Conservation (phyloP, 169 alveolate genomes). For the Besnoitia besnoiti region DNA sequence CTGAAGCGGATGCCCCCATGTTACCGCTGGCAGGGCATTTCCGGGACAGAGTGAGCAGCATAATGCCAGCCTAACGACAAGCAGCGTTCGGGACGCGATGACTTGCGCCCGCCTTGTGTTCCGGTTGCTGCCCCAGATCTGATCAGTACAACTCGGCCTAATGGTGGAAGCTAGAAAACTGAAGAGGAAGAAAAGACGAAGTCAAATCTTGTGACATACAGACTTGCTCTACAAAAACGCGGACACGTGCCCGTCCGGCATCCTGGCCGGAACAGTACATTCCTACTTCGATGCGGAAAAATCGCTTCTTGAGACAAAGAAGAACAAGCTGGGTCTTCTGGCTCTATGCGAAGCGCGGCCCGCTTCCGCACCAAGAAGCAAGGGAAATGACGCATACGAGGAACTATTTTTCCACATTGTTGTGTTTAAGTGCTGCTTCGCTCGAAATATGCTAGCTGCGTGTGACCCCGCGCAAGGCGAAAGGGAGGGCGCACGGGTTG, state of each 20-base stretch:
- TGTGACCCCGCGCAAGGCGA: background rate
- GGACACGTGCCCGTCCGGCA: background rate
- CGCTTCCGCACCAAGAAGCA: background rate
- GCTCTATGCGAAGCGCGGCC: background rate
- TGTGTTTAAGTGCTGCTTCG: background rate
- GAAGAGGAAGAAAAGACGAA: background rate
- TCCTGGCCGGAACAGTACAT: conserved; percentile 4
- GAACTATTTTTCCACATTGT: background rate
- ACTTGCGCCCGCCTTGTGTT: no score
- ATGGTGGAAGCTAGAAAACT: background rate
- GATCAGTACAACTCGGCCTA: no score
- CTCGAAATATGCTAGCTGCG: conserved; percentile 10
- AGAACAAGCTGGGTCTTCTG: background rate
- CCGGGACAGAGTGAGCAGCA: conserved; percentile 38
- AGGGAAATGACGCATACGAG: background rate
- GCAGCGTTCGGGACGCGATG: no score
- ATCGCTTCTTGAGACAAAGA: background rate
- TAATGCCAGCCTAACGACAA: conserved; percentile 1
- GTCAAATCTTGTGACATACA: background rate
- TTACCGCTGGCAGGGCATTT: conserved; percentile 26
- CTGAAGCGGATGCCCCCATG: conserved; percentile 29
- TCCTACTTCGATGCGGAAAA: background rate
- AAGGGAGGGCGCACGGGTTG: background rate
- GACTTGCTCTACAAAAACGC: background rate
- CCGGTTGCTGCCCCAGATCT: no score